Percentiles rank a stretch among this genome's conserved stretches.
These are phyloP conservation scores for Leptographium wingfieldii DNA, from an alignment of 2,329 filamentous ascomycete species.

Conservation along the genomic window DNA sequence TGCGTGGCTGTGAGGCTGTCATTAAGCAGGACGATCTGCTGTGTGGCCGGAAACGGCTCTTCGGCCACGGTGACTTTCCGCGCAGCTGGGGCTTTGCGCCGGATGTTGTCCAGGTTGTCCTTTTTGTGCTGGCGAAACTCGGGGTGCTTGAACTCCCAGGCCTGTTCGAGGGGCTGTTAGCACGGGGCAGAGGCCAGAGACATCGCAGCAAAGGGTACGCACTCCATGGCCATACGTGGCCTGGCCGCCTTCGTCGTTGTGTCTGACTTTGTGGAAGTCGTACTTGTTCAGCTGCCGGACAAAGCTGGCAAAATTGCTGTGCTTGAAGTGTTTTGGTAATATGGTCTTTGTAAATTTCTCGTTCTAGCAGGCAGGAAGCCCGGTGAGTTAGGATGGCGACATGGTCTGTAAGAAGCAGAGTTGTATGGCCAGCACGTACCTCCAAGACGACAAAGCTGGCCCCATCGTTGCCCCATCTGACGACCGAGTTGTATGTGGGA, in stretches of 20 bases:
- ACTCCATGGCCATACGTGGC: constrained; percentile 75
- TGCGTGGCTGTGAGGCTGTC: constrained; percentile 82
- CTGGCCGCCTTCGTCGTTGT: constrained; percentile 73
- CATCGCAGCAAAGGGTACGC: constrained; percentile 13
- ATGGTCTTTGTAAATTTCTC: constrained; percentile 98
- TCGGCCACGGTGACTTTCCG: constrained; percentile 52
- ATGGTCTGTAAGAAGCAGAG: constrained; percentile 4
- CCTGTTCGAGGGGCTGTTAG: constrained; percentile 30
- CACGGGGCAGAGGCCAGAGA: constrained; percentile 4
- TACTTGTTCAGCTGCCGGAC: constrained; percentile 95
- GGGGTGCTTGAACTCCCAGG: constrained; percentile 95
- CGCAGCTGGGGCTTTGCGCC: constrained; percentile 84
- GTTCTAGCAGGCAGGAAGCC: constrained; percentile 44
- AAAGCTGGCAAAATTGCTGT: constrained; percentile 96
- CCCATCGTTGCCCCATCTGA: constrained; percentile 88
- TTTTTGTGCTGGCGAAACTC: constrained; percentile 95
- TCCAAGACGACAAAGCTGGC: constrained; percentile 96
- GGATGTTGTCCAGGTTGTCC: constrained; percentile 91
- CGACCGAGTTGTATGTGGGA: constrained; percentile 80
- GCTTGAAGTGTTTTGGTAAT: constrained; percentile 96
- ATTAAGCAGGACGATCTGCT: constrained; percentile 81
- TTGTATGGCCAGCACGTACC: constrained; percentile 39
- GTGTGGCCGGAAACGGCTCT: constrained; percentile 66
- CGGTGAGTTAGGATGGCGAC: neutral
- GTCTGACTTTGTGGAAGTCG: constrained; percentile 95